Conservation (phyloP, 495 filamentous ascomycete genomes). For the Xylaria acuta region DNA sequence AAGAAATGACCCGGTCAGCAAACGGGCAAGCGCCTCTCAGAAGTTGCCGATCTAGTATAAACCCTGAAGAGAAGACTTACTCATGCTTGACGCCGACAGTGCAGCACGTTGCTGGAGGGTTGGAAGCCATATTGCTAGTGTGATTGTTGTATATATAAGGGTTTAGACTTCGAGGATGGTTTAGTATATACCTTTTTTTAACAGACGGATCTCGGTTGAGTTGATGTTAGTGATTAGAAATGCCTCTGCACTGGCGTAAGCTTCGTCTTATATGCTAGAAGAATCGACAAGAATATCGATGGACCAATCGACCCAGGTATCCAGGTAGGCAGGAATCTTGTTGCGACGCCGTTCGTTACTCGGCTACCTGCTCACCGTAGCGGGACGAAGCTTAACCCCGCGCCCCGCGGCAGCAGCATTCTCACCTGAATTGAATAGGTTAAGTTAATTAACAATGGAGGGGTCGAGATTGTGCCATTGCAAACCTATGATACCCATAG, state of each 20-base stretch:
- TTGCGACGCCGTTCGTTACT: background rate
- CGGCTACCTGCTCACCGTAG: background rate
- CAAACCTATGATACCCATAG: background rate
- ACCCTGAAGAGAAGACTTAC: constrained; percentile 36
- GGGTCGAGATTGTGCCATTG: background rate
- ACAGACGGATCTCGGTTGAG: background rate
- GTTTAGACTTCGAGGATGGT: background rate
- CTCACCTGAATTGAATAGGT: constrained; percentile 1
- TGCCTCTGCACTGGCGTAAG: background rate
- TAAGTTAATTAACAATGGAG: background rate
- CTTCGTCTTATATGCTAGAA: background rate
- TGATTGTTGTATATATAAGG: background rate
- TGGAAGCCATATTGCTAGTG: constrained; percentile 58
- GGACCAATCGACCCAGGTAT: background rate
- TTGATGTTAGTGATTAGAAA: background rate
- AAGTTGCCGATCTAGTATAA: background rate
- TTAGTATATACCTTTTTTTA: background rate
- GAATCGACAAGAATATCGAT: background rate
- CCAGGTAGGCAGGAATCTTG: background rate
- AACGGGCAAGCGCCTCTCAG: background rate
- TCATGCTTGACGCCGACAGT: constrained; percentile 55
- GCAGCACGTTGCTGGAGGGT: constrained; percentile 64
- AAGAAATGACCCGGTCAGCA: background rate
- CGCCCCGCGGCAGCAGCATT: background rate
- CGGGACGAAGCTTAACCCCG: background rate